Evolutionary conservation across 148 eudicot genomes (phyloP), one percentile per base, ranked within the genome.

Genomic region (Camellia japonica): DNA sequence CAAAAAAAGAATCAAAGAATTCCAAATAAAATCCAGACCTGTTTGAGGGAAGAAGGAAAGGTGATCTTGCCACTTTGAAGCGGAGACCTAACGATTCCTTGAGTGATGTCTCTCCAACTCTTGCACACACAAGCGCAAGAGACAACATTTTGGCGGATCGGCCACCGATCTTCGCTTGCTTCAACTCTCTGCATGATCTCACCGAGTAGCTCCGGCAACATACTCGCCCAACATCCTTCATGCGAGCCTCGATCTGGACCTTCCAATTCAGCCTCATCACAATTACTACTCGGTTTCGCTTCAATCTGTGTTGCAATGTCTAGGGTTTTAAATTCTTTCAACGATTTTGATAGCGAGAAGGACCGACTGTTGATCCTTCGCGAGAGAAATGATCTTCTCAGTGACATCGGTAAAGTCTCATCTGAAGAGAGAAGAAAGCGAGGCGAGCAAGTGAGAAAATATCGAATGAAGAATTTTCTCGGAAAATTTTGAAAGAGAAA

Each of bases 41-140:
- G 93, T 69, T 95, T 95, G 11, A 95, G 92, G 78, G 91, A 91
- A 79, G 92, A 86, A 38, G 98, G 97, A 80, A 95, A 95, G 13
- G 98, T 95, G 80, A 95, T 95, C 54, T 74, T 89, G 0, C 91
- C 94, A 74, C 87, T 78, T 7, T 77, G 70, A 65, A 77, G 41
- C 15, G 90, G 87, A 41, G 82, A 59, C 81, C 78, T 83, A 15
- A 93, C 94, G 41, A 90, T 82, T 75, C 88, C 91, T 42, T 68
- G 83, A 0, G 91, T 85, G 71, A 92, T 87, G 64, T 88, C 90
- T 41, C 97, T 88, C 98, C 98, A 95, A 60, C 85, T 77, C 83
- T 82, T 88, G 84, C 98, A 95, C 41, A 93, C 97, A 49, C 96
- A 91, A 44, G 86, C 97, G 47, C 92, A 90, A 14, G 89, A 89